Evolutionary conservation across 495 filamentous ascomycete genomes (phyloP), one percentile per base, ranked within the genome.

Genomic region (Xylaria acuta): DNA sequence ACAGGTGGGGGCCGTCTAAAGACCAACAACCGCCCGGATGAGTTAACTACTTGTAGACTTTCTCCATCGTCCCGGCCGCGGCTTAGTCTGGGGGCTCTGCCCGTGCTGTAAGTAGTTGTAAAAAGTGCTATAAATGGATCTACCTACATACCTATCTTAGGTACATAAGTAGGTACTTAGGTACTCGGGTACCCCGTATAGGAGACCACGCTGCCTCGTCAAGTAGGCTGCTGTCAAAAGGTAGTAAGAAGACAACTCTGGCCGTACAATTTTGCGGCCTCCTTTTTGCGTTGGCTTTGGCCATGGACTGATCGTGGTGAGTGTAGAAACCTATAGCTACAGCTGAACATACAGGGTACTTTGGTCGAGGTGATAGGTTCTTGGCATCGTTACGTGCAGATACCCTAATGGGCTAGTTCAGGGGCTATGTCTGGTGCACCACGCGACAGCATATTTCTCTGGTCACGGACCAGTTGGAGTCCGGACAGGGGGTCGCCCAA

Each of bases 351-450:
- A 60, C 32, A 60, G 34, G 58, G 58, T 36, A 59, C 49, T 36
- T 20, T 36, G 56, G 8, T 60, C 56, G 18, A 60, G 54, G 20
- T 20, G 32, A 38, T 8, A 2, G 8, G 3, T n/a, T 59, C 56
- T 59, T 59, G 56, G 56, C 56, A 59, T 59, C 18, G 12, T 59
- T 59, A 38, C 32, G 56, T 22, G 34, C 58, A 22, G 34, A 60
- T 60, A 38, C 58, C 32, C 58, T 8, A 60, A 36, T 22, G 7
- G 9, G 58, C 20, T 60, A 38, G 58, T 60, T 25, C 14, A 34
- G 62, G 62, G 38, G 62, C 62, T 47, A 43, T 41, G 62, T 41
- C 40, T 47, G n/a, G 40, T n/a, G 38, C 32, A 30, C 62, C 27
- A 47, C 62, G 27, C 38, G 43, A 36, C 22, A 18, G 62, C 43